A percentile compares a stretch with the other conserved stretches of the same genome.
These are phyloP conservation scores for Aspergillus affinis DNA, from an alignment of 495 filamentous ascomycete species.

Conservation along the genomic window DNA sequence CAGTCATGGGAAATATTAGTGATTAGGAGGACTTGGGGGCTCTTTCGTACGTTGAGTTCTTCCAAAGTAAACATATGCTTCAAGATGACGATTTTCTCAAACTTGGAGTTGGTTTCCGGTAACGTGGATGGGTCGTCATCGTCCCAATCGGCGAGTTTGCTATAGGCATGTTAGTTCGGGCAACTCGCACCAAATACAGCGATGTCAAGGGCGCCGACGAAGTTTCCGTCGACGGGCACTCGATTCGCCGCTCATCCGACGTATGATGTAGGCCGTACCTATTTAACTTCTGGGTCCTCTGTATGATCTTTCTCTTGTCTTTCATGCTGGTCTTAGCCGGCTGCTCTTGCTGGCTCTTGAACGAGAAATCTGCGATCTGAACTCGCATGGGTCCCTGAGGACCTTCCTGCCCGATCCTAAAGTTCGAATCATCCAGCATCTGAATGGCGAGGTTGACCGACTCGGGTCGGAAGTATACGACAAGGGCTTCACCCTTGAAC, in stretches of 20 bases:
- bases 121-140: constrained; percentile 72
- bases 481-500: constrained; percentile 89
- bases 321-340: constrained; percentile 53
- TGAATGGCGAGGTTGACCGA: constrained; percentile 86
- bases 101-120: constrained; percentile 57
- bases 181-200: neutral
- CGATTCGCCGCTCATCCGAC: too few species aligned
- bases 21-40: neutral
- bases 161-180: constrained; percentile 24
- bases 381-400: constrained; percentile 71
- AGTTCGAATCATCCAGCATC: constrained; percentile 87
- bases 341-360: constrained; percentile 69
- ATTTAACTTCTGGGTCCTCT: constrained; percentile 82
- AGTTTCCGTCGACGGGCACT: neutral
- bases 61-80: constrained; percentile 92
- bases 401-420: constrained; percentile 61
- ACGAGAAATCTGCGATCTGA: constrained; percentile 80
- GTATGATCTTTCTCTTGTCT: constrained; percentile 82
- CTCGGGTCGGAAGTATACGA: constrained; percentile 93
- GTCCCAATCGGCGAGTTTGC: constrained; percentile 90
- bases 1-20: constrained; percentile 9
- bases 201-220: constrained; percentile 10
- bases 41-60: constrained; percentile 62
- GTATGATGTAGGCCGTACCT: constrained; percentile 39
- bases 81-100: constrained; percentile 80